Conservation (phyloP, 2,329 filamentous ascomycete genomes). For the Colletotrichum spaethianum region DNA sequence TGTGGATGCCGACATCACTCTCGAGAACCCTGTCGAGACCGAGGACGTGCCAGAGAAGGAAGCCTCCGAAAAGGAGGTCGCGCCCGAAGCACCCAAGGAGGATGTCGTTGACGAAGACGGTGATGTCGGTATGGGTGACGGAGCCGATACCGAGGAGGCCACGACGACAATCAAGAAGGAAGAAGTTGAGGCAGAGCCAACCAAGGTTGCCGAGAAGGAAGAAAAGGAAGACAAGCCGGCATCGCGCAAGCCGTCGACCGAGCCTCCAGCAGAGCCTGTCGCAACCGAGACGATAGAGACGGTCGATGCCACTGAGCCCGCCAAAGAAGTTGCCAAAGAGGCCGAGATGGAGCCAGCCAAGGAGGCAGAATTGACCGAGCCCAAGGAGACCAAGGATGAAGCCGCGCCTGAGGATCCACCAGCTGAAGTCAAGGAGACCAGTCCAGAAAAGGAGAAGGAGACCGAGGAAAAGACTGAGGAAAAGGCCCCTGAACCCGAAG, state of each 20-base stretch:
- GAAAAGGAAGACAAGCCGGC: constrained; percentile 44
- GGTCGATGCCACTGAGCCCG: constrained; percentile 39
- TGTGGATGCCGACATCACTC: constrained; percentile 45
- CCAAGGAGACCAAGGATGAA: constrained; percentile 35
- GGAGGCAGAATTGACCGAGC: constrained; percentile 18
- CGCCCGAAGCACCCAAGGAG: constrained; percentile 42
- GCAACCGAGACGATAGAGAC: constrained; percentile 43
- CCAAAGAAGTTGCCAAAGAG: constrained; percentile 19
- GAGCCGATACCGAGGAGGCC: constrained; percentile 49
- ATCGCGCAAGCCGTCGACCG: constrained; percentile 23
- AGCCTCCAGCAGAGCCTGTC: constrained; percentile 29
- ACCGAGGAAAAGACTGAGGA: constrained; percentile 40
- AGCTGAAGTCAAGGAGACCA: constrained; percentile 21
- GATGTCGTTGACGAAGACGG: constrained; percentile 62
- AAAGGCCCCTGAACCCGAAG: constrained; percentile 38
- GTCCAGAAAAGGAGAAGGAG: constrained; percentile 41
- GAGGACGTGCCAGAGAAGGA: constrained; percentile 29
- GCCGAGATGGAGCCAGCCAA: constrained; percentile 38
- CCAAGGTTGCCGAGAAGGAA: constrained; percentile 47
- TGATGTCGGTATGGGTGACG: constrained; percentile 66
- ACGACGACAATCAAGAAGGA: constrained; percentile 57
- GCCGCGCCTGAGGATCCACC: constrained; percentile 39
- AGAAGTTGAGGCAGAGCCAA: constrained; percentile 53
- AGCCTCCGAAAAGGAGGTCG: constrained; percentile 31
- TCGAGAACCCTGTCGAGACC: constrained; percentile 53